A percentile compares a stretch with the other conserved stretches of the same genome.
These are phyloP conservation scores for Fusarium setosum DNA, from an alignment of 2,329 filamentous ascomycete genomes.

Conservation along the genomic window DNA sequence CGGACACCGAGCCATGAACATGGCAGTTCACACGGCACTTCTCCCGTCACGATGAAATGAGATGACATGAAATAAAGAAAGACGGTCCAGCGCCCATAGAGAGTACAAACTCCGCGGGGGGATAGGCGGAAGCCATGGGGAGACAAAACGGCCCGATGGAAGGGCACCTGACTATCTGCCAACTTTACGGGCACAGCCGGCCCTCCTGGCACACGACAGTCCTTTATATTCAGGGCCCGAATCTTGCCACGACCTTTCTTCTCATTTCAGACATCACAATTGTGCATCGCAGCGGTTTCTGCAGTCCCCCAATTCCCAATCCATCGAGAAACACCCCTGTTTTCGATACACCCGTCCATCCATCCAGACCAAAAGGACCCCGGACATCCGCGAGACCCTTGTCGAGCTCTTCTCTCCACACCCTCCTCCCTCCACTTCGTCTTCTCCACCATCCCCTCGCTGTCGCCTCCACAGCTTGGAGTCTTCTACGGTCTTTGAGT, in stretches of 20 bases:
- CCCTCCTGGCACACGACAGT: slow-evolving; percentile 5
- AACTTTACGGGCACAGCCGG: too few species aligned
- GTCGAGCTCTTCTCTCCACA: slow-evolving; percentile 28
- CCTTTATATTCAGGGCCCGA: slow-evolving; percentile 8
- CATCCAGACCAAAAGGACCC: slow-evolving; percentile 31
- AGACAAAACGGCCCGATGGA: too few species aligned
- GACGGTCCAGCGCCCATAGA: too few species aligned
- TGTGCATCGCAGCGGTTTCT: too few species aligned
- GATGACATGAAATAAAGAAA: too few species aligned
- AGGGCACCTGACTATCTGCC: too few species aligned
- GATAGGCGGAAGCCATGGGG: too few species aligned
- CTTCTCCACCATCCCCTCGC: slow-evolving; percentile 17
- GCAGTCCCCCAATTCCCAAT: slow-evolving; percentile 10
- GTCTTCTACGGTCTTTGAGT: slow-evolving; percentile 16
- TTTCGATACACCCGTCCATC: slow-evolving; percentile 12
- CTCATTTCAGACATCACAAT: too few species aligned
- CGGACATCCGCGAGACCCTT: slow-evolving; percentile 20
- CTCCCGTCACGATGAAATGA: not conserved
- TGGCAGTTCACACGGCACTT: not conserved
- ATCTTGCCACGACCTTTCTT: slow-evolving; percentile 7
- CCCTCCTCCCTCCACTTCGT: slow-evolving; percentile 36
- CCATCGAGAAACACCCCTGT: slow-evolving; percentile 26
- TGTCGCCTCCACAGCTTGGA: slow-evolving; percentile 19
- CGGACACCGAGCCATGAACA: not conserved
- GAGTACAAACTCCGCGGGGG: too few species aligned